These are phyloP conservation scores for Heliamphora ciliata DNA, from an alignment of 179 eudicot genomes.

Conservation along the genomic window DNA sequence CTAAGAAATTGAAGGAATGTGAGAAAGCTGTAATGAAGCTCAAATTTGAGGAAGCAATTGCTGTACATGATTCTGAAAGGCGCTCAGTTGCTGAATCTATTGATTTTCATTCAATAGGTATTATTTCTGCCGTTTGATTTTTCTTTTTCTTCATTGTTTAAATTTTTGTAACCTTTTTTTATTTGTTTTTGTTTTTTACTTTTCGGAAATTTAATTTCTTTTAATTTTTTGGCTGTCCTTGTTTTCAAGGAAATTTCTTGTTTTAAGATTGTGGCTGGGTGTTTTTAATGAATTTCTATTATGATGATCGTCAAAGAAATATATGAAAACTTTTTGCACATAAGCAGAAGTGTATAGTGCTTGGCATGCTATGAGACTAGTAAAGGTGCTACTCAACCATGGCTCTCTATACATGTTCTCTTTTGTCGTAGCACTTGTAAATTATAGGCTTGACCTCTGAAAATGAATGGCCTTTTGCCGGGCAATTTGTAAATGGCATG, in stretches of 20 bases:
- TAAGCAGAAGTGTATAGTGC: background rate
- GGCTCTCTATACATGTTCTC: background rate
- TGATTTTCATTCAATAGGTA: constrained; percentile 79
- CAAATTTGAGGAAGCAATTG: constrained; percentile 92
- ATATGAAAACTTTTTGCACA: background rate
- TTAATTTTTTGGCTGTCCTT: background rate
- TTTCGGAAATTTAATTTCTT: background rate
- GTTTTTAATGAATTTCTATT: constrained; percentile 5
- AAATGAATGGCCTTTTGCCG: background rate
- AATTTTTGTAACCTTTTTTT: background rate
- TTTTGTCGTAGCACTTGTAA: background rate
- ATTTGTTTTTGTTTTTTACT: background rate
- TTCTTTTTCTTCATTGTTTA: background rate
- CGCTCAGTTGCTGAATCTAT: constrained; percentile 69
- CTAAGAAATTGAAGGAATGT: constrained; percentile 87
- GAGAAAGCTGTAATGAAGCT: constrained; percentile 96
- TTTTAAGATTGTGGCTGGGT: background rate
- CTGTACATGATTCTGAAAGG: constrained; percentile 59
- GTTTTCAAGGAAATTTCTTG: background rate
- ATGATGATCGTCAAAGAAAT: background rate
- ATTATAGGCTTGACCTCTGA: background rate
- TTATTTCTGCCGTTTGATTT: constrained; percentile 1
- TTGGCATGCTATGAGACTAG: background rate
- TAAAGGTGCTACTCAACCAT: background rate
- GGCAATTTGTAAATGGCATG: background rate